A percentile compares a stretch with the other conserved stretches of the same genome.
Evolutionary conservation across 768 basidiomycete genomes (phyloP).

Genomic region (Trametopsis cervina): DNA sequence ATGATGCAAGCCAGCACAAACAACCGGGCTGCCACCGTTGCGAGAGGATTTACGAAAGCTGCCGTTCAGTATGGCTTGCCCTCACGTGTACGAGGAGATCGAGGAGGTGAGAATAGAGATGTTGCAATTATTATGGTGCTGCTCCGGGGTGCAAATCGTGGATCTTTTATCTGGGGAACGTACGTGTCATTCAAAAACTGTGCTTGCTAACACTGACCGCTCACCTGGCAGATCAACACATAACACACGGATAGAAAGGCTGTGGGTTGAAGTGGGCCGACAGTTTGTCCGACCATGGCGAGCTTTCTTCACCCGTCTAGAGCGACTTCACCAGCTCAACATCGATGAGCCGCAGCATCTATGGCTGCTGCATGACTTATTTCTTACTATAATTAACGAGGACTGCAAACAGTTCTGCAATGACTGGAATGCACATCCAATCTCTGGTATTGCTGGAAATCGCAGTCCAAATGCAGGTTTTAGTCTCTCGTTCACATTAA

Average conservation of each 20-base stretch:
- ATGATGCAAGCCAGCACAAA: conserved; percentile 19
- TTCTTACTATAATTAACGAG: conserved; percentile 29
- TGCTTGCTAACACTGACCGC: neutral
- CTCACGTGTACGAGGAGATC: conserved; percentile 22
- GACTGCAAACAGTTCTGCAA: conserved; percentile 29
- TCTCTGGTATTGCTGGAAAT: conserved; percentile 23
- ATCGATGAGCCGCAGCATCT: conserved; percentile 25
- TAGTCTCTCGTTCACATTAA: neutral
- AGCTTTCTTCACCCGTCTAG: conserved; percentile 34
- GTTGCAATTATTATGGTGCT: conserved; percentile 24
- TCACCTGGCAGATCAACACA: conserved; percentile 25
- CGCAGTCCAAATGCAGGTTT: conserved; percentile 16
- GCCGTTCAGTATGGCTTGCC: conserved; percentile 15
- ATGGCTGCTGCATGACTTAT: conserved; percentile 38
- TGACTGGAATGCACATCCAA: conserved; percentile 35
- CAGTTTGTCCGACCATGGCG: conserved; percentile 35
- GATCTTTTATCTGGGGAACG: conserved; percentile 25
- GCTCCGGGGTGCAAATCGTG: conserved; percentile 16
- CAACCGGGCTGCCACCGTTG: conserved; percentile 22
- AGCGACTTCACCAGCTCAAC: conserved; percentile 29
- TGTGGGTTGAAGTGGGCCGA: conserved; percentile 37
- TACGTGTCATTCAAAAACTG: conserved; percentile 6
- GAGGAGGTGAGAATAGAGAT: conserved; percentile 24
- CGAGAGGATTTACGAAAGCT: conserved; percentile 18
- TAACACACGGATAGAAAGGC: conserved; percentile 37